Base-by-base conservation (phyloP, 768 basidiomycete genomes). In the Mycena crocata region DNA sequence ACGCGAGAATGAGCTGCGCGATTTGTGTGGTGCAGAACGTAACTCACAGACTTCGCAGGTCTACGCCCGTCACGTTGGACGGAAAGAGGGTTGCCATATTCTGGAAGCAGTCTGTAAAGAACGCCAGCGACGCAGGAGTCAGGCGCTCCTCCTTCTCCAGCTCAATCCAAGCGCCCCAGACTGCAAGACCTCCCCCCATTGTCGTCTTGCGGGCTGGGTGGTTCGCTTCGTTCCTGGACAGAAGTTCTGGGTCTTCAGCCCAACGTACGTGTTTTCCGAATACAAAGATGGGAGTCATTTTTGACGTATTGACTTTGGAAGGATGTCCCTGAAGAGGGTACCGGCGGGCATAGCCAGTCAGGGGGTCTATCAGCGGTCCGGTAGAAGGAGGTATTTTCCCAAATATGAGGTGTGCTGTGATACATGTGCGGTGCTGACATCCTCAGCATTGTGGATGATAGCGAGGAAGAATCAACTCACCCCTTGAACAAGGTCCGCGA, bases 91-190 rank as follows among this genome's bases (percentile, higher is more conserved):
- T 57, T 0, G 84, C 85, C 21, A 84, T 70, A 57, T 84, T 85
- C 26, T 75, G 35, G 66, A 85, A 83, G 3, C 85, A 77, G 60
- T 92, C 90, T 28, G 81, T 88, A 42, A 90, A 78, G 74, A 90
- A 87, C 4, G 86, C 83, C n/a, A 90, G 72, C 15, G 83, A 79
- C 6, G 88, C 75, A 1, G 77, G 80, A 19, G 81, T 86, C 42
- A 90, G 79, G 30, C 61, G 75, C 62, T 87, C 87, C 1, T 75
- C 72, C 19, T 78, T 66, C 39, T 82, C 83, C 56, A 89, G 82
- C 52, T 83, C 78, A 24, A 89, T 77, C 87, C 89, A 91, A 8
- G 84, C 82, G 19, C 86, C 90, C 84, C 86, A 89, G 72, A 87
- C 84, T 1, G 81, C 64, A 2, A 88, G 86, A 0, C 83, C 86